Evolutionary conservation across 257 asterid genomes (phyloP).

Genomic region (Nemophila menziesii): DNA sequence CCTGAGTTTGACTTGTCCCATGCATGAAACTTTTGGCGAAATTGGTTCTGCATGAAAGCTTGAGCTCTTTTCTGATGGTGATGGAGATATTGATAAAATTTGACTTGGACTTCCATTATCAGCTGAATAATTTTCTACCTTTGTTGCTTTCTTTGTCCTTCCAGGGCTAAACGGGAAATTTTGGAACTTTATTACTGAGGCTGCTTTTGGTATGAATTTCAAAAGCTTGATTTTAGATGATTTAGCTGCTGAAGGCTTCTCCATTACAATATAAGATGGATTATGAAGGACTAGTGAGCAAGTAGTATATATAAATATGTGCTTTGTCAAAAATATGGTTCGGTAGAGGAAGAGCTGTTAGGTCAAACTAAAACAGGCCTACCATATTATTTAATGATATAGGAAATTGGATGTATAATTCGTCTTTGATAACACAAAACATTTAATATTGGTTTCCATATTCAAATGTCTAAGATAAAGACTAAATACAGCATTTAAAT

Average conservation of each 20-base stretch:
- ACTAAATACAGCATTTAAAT: constrained; percentile 15
- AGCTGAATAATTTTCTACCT: constrained; percentile 7
- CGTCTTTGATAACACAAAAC: constrained; percentile 1
- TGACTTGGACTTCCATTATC: constrained; percentile 29
- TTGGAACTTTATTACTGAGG: constrained; percentile 21
- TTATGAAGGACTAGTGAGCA: background rate
- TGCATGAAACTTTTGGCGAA: constrained; percentile 53
- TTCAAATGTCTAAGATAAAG: constrained; percentile 24
- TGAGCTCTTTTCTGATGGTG: constrained; percentile 20
- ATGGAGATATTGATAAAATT: constrained; percentile 8
- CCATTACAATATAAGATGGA: constrained; percentile 10
- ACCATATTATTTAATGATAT: constrained; percentile 5
- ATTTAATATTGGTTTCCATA: constrained; percentile 3
- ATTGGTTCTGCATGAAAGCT: constrained; percentile 28
- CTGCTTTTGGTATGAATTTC: constrained; percentile 24
- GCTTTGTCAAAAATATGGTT: background rate
- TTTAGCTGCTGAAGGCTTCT: constrained; percentile 7
- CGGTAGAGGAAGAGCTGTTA: background rate
- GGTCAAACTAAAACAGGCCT: constrained; percentile 8
- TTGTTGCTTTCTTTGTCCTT: constrained; percentile 7
- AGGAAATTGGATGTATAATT: constrained; percentile 9
- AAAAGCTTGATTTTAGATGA: constrained; percentile 20
- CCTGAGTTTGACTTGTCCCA: constrained; percentile 40
- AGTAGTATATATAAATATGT: background rate
- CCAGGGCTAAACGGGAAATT: constrained; percentile 32